Base-by-base conservation (phyloP, 2,329 filamentous ascomycete species). In the Metarhizium robertsii region DNA sequence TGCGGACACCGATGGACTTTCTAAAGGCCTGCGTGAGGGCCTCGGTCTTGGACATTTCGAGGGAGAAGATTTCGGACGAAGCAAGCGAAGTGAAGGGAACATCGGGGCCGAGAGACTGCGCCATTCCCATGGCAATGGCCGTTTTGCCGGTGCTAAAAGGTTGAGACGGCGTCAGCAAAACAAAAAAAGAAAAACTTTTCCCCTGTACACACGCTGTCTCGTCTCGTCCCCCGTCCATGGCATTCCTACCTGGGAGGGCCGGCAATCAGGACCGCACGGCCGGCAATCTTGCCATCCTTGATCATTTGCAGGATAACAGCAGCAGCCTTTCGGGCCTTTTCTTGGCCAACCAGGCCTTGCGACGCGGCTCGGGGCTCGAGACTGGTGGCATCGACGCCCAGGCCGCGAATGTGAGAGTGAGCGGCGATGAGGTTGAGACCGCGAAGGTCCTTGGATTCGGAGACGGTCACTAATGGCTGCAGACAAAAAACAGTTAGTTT, bases 21-120 rank as follows among this genome's bases (percentile, higher is more conserved):
- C 94, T 87, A 77, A 99, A 97, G n/a, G 94, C 92, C 73, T 99
- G 94, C 54, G 92, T 96, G 40, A 99, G 84, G 52, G 94, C 92
- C 73, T 99, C 94, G 42, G 94, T 99, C 78, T 99, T 99, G 65
- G 91, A 96, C 92, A 99, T 97, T 73, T 99, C 94, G 67, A 97
- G 83, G 30, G 92, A 96, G 76, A 96, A 99, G 66, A 99, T 96
- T 72, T 99, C 94, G 57, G 92, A 96, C 14, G 92, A 91, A 47
- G 94, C 90, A 60, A 97, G 86, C 74, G 91, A 92, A 25, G 94
- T 99, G 71, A 99, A 99, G 4, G 94, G 94, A 2, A 96, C 92
- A 70, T 99, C 94, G 51, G 91, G 75, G 49, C 92, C 94, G 53
- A 99, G 83, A 34, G 92, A 95, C 71, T 99, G 94, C 42, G 94